Conservation (phyloP, 306 rosid species). For the Glycine latifolia region DNA sequence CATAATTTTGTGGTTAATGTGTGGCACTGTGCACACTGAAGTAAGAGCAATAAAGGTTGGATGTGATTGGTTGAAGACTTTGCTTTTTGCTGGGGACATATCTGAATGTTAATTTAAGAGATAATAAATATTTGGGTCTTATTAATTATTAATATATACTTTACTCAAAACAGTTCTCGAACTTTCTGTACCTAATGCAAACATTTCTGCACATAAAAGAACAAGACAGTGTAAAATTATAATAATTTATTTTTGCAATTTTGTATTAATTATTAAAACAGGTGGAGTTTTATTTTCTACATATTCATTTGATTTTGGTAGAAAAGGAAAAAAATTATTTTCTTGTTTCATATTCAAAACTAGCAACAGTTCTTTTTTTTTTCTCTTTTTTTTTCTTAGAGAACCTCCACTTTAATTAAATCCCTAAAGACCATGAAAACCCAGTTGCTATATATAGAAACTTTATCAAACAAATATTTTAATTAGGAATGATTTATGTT, state of each 20-base stretch:
- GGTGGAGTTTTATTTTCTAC: constrained; percentile 46
- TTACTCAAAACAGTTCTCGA: background rate
- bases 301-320: constrained; percentile 26
- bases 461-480: background rate
- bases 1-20: background rate
- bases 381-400: background rate
- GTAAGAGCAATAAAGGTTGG: constrained; percentile 42
- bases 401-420: background rate
- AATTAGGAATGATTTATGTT: constrained; percentile 32
- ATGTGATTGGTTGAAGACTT: constrained; percentile 68
- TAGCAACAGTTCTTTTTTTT: background rate
- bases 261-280: constrained; percentile 1
- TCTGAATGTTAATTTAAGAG: constrained; percentile 23
- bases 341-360: constrained; percentile 20
- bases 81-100: constrained; percentile 47
- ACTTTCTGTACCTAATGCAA: background rate
- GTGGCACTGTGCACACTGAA: background rate
- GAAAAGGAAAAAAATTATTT: constrained; percentile 7
- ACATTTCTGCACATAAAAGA: constrained; percentile 6
- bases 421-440: too few relatives aligned
- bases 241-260: background rate
- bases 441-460: constrained; percentile 27
- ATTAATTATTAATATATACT: background rate
- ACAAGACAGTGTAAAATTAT: background rate
- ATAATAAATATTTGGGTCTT: constrained; percentile 43